Conservation (phyloP, 2,329 filamentous ascomycete species). For the Bisporella sp. region DNA sequence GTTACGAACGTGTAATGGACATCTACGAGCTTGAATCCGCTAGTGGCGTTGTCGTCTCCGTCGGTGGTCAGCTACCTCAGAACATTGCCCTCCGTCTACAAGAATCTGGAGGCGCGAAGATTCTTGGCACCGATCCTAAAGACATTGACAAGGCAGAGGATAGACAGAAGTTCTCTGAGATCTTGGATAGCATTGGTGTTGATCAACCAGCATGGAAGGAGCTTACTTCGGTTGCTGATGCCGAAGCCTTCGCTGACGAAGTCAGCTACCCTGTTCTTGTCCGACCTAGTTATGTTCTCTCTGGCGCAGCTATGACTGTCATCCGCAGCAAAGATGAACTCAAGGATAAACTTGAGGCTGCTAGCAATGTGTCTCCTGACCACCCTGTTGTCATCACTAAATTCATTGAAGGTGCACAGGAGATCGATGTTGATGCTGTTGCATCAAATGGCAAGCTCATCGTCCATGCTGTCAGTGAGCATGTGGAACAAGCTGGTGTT, state of each 20-base stretch:
- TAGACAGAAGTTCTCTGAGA: slow-evolving; percentile 96
- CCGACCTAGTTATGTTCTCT: slow-evolving; percentile 90
- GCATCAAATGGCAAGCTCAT: slow-evolving; percentile 80
- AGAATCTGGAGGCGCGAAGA: slow-evolving; percentile 80
- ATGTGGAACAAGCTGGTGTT: slow-evolving; percentile 94
- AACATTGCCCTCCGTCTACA: slow-evolving; percentile 95
- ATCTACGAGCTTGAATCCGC: slow-evolving; percentile 91
- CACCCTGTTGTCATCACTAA: slow-evolving; percentile 98
- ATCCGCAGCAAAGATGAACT: slow-evolving; percentile 84
- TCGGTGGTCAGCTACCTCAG: slow-evolving; percentile 92
- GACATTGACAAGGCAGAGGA: slow-evolving; percentile 99
- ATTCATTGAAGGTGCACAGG: slow-evolving; percentile 93
- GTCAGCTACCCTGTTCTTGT: slow-evolving; percentile 94
- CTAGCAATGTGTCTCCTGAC: slow-evolving; percentile 85
- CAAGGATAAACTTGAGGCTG: slow-evolving; percentile 89
- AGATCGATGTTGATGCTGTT: slow-evolving; percentile 95
- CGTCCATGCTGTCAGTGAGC: slow-evolving; percentile 88
- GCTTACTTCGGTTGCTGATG: slow-evolving; percentile 80
- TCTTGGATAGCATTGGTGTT: slow-evolving; percentile 91
- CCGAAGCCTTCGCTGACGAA: slow-evolving; percentile 75
- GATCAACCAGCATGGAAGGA: slow-evolving; percentile 99
- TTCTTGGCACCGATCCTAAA: slow-evolving; percentile 85
- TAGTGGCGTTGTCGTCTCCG: slow-evolving; percentile 84
- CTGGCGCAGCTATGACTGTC: slow-evolving; percentile 97
- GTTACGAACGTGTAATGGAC: slow-evolving; percentile 97